A percentile compares a stretch with the other conserved stretches of the same genome.
Conservation (phyloP, 1,139 yeast genomes). For the Taphrina populina region DNA sequence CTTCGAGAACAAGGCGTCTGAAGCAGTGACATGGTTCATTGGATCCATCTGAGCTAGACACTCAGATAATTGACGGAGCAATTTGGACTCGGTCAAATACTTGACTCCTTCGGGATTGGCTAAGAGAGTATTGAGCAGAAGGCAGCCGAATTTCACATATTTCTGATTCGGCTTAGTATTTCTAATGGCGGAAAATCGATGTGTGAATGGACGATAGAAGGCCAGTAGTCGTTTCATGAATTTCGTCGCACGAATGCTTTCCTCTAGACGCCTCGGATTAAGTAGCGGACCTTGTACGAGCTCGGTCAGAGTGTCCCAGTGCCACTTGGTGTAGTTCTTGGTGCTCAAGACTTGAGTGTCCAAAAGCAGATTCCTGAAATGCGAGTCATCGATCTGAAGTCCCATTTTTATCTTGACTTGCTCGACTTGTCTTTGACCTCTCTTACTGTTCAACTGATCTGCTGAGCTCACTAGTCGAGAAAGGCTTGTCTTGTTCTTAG, state of each 20-base stretch:
- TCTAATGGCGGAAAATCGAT: conserved; percentile 67
- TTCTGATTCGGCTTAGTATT: conserved; percentile 54
- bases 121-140: conserved; percentile 65
- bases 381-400: conserved; percentile 64
- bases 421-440: conserved; percentile 46
- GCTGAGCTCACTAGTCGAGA: conserved; percentile 1
- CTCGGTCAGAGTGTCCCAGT: conserved; percentile 70
- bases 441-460: conserved; percentile 33
- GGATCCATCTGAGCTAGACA: conserved; percentile 85
- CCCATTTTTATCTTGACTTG: conserved; percentile 52
- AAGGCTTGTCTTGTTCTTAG: conserved; percentile 18
- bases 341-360: conserved; percentile 73
- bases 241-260: conserved; percentile 73
- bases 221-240: conserved; percentile 80
- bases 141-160: conserved; percentile 71
- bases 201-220: conserved; percentile 87
- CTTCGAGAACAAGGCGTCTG: conserved; percentile 70
- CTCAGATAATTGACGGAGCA: conserved; percentile 82
- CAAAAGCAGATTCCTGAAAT: conserved; percentile 63
- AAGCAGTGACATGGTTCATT: conserved; percentile 64
- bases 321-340: conserved; percentile 82
- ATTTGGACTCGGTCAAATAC: conserved; percentile 68
- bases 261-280: conserved; percentile 72
- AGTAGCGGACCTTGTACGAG: conserved; percentile 76
- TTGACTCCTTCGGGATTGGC: conserved; percentile 64